phyloP scores from a whole-genome alignment of 345 rosid species.

The Passiflora organensis region DNA sequence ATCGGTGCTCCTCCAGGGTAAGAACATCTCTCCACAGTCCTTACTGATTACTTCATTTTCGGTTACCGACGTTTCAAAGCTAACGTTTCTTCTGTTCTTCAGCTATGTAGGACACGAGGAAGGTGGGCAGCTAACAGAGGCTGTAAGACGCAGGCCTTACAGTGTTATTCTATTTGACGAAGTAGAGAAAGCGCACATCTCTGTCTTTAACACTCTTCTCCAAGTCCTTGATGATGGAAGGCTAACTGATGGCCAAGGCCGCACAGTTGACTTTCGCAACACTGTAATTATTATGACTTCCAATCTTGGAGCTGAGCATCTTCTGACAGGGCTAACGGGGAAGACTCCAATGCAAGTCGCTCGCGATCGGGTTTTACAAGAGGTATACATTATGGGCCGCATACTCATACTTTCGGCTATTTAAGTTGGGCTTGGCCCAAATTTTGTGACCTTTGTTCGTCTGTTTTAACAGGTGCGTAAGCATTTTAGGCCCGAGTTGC shows the following conservation, averaged over 20 bases:
- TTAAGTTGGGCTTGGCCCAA: background rate
- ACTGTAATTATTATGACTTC: slow-evolving; percentile 91
- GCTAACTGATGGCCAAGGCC: slow-evolving; percentile 88
- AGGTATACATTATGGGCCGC: slow-evolving; percentile 26
- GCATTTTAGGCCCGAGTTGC: slow-evolving; percentile 83
- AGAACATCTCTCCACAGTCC: background rate
- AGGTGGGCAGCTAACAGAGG: slow-evolving; percentile 93
- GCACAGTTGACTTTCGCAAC: slow-evolving; percentile 76
- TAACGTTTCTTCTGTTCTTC: background rate
- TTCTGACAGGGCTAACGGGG: slow-evolving; percentile 63
- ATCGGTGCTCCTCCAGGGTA: slow-evolving; percentile 90
- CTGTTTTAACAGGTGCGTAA: slow-evolving; percentile 43
- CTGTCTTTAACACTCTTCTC: slow-evolving; percentile 88
- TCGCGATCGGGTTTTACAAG: slow-evolving; percentile 71
- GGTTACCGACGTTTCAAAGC: too few relatives aligned
- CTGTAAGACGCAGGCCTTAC: slow-evolving; percentile 83
- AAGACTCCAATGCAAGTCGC: slow-evolving; percentile 78
- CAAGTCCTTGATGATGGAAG: slow-evolving; percentile 93
- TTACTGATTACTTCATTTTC: background rate
- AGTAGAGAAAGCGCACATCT: slow-evolving; percentile 89
- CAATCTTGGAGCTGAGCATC: slow-evolving; percentile 86
- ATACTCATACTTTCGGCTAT: background rate
- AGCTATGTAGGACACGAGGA: slow-evolving; percentile 94
- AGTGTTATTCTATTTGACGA: slow-evolving; percentile 82
- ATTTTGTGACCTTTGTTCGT: background rate